Evolutionary conservation across 1,284 basidiomycete genomes (phyloP).

Genomic region (Cystobasidium slooffiae): DNA sequence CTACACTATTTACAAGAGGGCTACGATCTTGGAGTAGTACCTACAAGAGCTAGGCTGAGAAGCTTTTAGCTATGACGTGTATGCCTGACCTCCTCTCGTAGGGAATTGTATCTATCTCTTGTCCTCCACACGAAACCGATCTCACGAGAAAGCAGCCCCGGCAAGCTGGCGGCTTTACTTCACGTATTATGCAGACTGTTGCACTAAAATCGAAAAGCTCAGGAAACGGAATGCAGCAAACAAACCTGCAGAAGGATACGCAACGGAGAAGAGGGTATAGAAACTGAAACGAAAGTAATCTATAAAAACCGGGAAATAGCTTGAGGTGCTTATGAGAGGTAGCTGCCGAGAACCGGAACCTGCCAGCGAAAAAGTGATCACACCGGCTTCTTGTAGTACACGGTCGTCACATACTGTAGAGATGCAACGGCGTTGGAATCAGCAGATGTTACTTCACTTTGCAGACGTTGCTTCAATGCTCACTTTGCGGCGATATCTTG

Average conservation of each 20-base stretch:
- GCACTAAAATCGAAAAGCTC: background rate
- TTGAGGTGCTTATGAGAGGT: background rate
- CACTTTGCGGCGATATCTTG: constrained; percentile 90
- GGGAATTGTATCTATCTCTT: too few relatives aligned
- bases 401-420: constrained; percentile 38
- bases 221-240: constrained; percentile 21
- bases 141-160: too few relatives aligned
- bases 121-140: too few relatives aligned
- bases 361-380: background rate
- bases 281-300: background rate
- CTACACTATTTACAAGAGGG: constrained; percentile 6
- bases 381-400: constrained; percentile 43
- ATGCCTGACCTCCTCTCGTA: background rate
- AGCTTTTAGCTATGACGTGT: background rate
- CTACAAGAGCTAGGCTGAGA: background rate
- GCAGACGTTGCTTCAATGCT: constrained; percentile 44
- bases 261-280: constrained; percentile 8
- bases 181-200: background rate
- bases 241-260: constrained; percentile 2
- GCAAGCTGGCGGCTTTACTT: background rate
- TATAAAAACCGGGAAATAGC: background rate
- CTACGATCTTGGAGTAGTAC: background rate
- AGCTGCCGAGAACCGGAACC: too few relatives aligned
- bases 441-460: background rate
- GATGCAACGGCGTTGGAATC: background rate